A percentile compares a stretch with the other conserved stretches of the same genome.
Evolutionary conservation across 352 stramenopile species (phyloP).

Genomic region (Pythium angustatum): DNA sequence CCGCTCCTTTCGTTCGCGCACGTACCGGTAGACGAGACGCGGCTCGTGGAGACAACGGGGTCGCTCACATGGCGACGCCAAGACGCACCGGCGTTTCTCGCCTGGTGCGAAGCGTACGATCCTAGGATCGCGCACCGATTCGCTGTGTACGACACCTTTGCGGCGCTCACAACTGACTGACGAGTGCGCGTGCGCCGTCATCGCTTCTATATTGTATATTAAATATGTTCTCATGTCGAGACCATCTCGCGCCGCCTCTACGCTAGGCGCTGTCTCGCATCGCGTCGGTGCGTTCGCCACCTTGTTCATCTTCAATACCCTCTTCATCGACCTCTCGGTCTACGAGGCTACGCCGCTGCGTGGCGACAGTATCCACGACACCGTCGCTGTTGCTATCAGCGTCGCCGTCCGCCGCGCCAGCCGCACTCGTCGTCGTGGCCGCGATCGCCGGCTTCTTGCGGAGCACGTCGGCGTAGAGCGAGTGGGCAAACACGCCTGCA

Average conservation of each 20-base stretch:
- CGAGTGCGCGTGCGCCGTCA: too few species aligned
- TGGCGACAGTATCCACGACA: background rate
- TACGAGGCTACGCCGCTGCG: constrained; percentile 2
- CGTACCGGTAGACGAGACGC: background rate
- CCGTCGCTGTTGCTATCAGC: background rate
- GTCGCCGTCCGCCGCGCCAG: background rate
- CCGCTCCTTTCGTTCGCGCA: constrained; percentile 1
- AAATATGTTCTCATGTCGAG: too few species aligned
- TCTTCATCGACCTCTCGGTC: background rate
- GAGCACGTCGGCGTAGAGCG: constrained; percentile 71
- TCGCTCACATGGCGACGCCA: background rate
- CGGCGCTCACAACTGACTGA: constrained; percentile 30
- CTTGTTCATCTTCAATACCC: background rate
- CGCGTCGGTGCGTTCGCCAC: background rate
- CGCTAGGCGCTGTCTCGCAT: too few species aligned
- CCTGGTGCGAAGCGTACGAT: constrained; percentile 38
- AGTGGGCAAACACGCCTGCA: constrained; percentile 68
- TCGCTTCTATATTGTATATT: constrained; percentile 2
- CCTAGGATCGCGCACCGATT: constrained; percentile 35
- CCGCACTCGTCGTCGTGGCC: background rate
- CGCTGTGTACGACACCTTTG: constrained; percentile 45
- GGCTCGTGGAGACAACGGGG: background rate
- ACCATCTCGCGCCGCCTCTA: too few species aligned
- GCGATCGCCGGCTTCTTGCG: constrained; percentile 18
- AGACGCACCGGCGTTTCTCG: constrained; percentile 28